Evolutionary conservation across 1,284 basidiomycete species (phyloP).

Genomic region (Ganoderma sinense): DNA sequence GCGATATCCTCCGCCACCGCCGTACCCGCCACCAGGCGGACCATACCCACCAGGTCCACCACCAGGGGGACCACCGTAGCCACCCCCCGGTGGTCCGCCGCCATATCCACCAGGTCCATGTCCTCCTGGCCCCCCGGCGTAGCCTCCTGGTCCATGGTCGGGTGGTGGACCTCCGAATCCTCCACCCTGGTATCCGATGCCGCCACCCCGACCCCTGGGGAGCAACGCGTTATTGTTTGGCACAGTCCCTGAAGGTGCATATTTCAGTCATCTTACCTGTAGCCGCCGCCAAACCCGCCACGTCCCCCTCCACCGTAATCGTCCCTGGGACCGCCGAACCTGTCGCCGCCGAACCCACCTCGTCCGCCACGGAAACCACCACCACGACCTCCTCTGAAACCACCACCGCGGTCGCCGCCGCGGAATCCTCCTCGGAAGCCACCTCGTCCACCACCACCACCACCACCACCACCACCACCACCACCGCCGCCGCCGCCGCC

Average conservation of each 20-base stretch:
- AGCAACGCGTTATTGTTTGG: constrained; percentile 25
- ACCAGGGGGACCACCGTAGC: constrained; percentile 70
- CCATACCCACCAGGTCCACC: constrained; percentile 73
- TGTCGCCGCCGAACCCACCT: constrained; percentile 44
- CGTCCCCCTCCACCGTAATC: constrained; percentile 33
- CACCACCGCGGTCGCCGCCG: constrained; percentile 53
- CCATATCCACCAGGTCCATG: constrained; percentile 44
- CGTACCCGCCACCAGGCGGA: constrained; percentile 32
- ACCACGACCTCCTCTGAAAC: constrained; percentile 50
- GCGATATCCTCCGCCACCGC: constrained; percentile 42
- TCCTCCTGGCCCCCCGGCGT: constrained; percentile 47
- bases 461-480: constrained; percentile 49
- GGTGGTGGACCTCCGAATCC: constrained; percentile 53
- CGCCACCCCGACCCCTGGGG: constrained; percentile 70
- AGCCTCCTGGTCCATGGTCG: constrained; percentile 53
- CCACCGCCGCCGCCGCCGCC: constrained; percentile 50
- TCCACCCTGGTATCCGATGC: constrained; percentile 73
- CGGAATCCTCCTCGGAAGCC: constrained; percentile 50
- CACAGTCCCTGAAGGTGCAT: not conserved
- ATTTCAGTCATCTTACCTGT: constrained; percentile 48
- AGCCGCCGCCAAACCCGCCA: constrained; percentile 37
- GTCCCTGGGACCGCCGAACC: constrained; percentile 36
- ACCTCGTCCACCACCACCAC: constrained; percentile 46
- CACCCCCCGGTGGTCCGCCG: constrained; percentile 43
- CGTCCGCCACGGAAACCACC: constrained; percentile 47